Evolutionary conservation across 371 early-diverging fungal genomes (phyloP), one percentile per base, ranked within the genome.

Genomic region (Syncephalis plumigaleata): DNA sequence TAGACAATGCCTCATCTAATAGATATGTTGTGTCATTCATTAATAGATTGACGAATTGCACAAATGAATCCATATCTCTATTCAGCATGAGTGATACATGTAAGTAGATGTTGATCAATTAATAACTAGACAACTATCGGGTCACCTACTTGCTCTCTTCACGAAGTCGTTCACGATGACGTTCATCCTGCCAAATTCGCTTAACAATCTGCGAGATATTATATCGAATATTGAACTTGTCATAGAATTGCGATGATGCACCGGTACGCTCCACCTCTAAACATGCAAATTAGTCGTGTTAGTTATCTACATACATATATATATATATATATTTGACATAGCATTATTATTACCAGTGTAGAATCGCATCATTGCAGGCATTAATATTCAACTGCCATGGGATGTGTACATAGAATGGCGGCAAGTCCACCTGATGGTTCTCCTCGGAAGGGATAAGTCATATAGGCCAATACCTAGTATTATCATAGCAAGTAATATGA

Each of bases 181-280:
- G 58, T 25, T 68, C 72, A 44, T 89, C 79, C 0, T 63, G 65
- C 91, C 95, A 93, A 11, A 91, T 66, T 4, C 71, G 63, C 56
- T 91, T 86, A 61, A 95, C 72, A 9, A 92, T 78, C 55, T 90
- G 86, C n/a, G 87, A 82, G 45, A 95, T 91, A 50, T 94, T 81
- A 68, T 94, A 94, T 25, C 98, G 81, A 51, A 91, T 88, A 57
- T 85, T 91, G 68, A 95, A 94, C 63, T 97, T 97, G 63, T 97
- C 98, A 55, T 93, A 96, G 59, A 97, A 97, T 55, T 92, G 91
- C 0, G 84, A 80, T 50, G 75, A 75, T 8, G 80, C 69, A 9
- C 96, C 98, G 0, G 95, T 93, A 37, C 87, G 84, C 59, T 97
- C 98, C 13, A 91, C 89, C 53, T 94, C 92, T 61, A 49, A 7